Evolutionary conservation across 768 basidiomycete species (phyloP), one percentile per base, ranked within the genome.

Genomic region (Gelatoporia subvermispora): DNA sequence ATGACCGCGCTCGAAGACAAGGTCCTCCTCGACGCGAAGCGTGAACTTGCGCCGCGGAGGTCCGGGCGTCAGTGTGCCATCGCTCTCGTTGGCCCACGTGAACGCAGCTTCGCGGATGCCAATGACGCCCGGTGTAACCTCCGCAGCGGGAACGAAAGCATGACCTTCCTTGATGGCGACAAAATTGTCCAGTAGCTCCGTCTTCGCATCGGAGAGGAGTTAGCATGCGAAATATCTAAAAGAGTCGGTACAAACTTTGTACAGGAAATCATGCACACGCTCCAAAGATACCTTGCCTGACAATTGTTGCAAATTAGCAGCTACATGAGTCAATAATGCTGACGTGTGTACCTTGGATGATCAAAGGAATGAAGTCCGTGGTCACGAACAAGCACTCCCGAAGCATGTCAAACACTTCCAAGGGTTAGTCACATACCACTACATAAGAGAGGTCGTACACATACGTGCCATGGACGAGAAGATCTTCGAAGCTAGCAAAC

Each of bases 281-380:
- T 81, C 77, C 10, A 88, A 56, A 1, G 84, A 85, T 4, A 89
- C 85, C 63, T 81, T 82, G 43, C 73, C 81, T 64, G 21, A n/a
- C n/a, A n/a, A n/a, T 1, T 42, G 16, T 21, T 4, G 13, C 2
- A 39, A 43, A 34, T 10, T 15, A 15, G 35, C 21, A n/a, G 15
- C 16, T 22, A 22, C 21, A 13, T 25, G 24, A 17, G 9, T 13
- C 15, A 1, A 2, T 75, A 4, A 68, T 65, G 31, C 77, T 70
- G 24, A 85, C 62, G 54, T 82, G 69, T 43, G 22, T 31, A 56
- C 59, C 63, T 54, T 63, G 48, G 11, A 74, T 56, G 20, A 61
- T 49, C 9, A 16, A 24, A 11, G 71, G 67, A 1, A 71, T 45
- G 4, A 55, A 23, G 65, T 58, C 58, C 65, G 71, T 61, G 3